Evolutionary conservation across 2,329 filamentous ascomycete genomes (phyloP), one percentile per base, ranked within the genome.

Genomic region (Fusarium tricinctum): DNA sequence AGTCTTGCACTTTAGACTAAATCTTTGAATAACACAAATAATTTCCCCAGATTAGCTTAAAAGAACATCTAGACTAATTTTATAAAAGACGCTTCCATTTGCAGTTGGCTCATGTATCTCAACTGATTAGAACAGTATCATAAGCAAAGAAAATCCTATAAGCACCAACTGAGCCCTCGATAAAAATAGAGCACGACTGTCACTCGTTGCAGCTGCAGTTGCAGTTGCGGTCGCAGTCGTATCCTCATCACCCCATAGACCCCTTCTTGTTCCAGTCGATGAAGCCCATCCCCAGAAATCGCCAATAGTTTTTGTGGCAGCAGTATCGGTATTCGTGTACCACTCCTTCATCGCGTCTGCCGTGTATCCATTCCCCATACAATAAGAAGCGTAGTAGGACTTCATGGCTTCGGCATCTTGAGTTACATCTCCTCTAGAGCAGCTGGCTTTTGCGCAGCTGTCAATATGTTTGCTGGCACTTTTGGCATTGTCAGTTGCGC

Each of bases 361-460:
- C 3, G 44, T 50, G 19, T 38, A 59, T 14, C 57, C 54, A 19
- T 60, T 51, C 0, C 2, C 38, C 43, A 60, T 51, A 4, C 57
- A 60, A 3, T 59, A 59, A 2, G 57, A 60, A 3, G 56, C 58
- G 4, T 62, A 61, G 4, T 62, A 61, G 1, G 8, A 14, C 8
- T 33, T 46, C 58, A 62, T 61, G 0, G 56, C 35, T 1, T 45
- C 35, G 1, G 58, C 56, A 19, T 62, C 56, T 23, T 47, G 23
- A 3, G 56, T 19, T 5, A 40, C 46, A 13, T 38, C 5, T 0
- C 42, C 56, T 2, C 10, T 22, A 5, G 58, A 62, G 33, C 58
- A 62, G 12, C 58, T 62, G 0, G 46, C 55, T 2, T 62, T 1
- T 0, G 58, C 58, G 3, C 58, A 62, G 4, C 28, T 47, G 10